Evolutionary conservation across 2,329 filamentous ascomycete genomes (phyloP), one percentile per base, ranked within the genome.

Genomic region (Alternaria metachromatica): DNA sequence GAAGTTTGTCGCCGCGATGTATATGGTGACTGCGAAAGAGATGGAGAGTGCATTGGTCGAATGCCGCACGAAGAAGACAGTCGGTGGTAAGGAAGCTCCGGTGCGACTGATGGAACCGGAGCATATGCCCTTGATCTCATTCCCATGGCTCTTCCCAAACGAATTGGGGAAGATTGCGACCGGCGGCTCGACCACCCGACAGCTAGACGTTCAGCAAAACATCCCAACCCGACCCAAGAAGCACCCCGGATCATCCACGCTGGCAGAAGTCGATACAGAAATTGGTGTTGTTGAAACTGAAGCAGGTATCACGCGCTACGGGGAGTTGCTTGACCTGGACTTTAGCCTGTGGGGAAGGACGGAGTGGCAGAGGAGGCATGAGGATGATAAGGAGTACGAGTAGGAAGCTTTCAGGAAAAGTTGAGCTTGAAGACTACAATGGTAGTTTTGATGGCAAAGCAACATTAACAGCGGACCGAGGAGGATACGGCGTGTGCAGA

Each of bases 101-200:
- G 44, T 75, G 12, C 76, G 80, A 21, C 76, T 74, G 20, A 80
- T 81, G 73, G 81, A 79, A 11, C 73, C 83, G 3, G 83, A 83
- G 9, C 92, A 82, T 3, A 90, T 94, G 85, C 95, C 96, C 0
- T 83, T 98, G 9, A 96, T 97, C 71, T 96, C 91, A 63, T 98
- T 97, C 72, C 95, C 96, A 0, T 99, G 96, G 96, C 83, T 98
- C 2, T 97, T 98, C 67, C 85, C 89, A 12, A 85, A 86, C 48
- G 87, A 93, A 63, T 83, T 97, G 5, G 90, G 91, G 1, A 85
- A 85, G 51, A 89, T 97, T 70, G 92, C 91, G 2, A 87, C 81
- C 25, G 79, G 75, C 49, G 66, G 59, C 30, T 30, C 8, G 18
- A 37, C 30, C 13, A 30, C 21, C 9, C 54, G 50, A 23, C 57